Percentiles rank a stretch among this genome's conserved stretches.
These are phyloP conservation scores for Scleromitrula shiraiana DNA, from an alignment of 2,329 filamentous ascomycete species.

Conservation along the genomic window DNA sequence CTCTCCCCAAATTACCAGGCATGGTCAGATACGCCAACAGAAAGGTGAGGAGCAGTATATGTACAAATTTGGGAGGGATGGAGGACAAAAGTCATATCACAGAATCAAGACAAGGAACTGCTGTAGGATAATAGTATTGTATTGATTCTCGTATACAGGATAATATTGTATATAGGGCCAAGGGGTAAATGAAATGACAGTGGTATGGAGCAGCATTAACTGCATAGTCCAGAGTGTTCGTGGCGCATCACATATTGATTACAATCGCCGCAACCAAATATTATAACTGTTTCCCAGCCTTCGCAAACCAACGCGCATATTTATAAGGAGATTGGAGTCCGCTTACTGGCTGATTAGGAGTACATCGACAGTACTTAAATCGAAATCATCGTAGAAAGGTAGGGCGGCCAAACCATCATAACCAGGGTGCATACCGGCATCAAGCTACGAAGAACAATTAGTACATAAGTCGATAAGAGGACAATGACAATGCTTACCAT, in stretches of 20 bases:
- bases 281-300: neutral
- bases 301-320: constrained; percentile 3
- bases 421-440: constrained; percentile 93
- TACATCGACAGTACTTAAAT: constrained; percentile 93
- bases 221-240: neutral
- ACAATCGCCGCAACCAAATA: neutral
- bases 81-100: constrained; percentile 25
- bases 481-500: constrained; percentile 59
- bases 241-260: constrained; percentile 1
- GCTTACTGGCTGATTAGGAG: constrained; percentile 99
- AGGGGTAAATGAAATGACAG: constrained; percentile 2
- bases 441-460: constrained; percentile 52
- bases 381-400: constrained; percentile 97
- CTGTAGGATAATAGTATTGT: constrained; percentile 33
- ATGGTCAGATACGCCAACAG: constrained; percentile 1
- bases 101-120: constrained; percentile 29
- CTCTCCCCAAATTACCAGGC: neutral
- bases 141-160: constrained; percentile 37
- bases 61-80: constrained; percentile 22
- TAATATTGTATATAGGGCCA: constrained; percentile 11
- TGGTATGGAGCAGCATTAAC: neutral
- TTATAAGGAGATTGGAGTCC: constrained; percentile 16
- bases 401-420: constrained; percentile 90
- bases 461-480: neutral
- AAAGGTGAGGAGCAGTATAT: constrained; percentile 18